phyloP scores from a whole-genome alignment of 2,329 filamentous ascomycete genomes.

The Colletotrichum spinosum region DNA sequence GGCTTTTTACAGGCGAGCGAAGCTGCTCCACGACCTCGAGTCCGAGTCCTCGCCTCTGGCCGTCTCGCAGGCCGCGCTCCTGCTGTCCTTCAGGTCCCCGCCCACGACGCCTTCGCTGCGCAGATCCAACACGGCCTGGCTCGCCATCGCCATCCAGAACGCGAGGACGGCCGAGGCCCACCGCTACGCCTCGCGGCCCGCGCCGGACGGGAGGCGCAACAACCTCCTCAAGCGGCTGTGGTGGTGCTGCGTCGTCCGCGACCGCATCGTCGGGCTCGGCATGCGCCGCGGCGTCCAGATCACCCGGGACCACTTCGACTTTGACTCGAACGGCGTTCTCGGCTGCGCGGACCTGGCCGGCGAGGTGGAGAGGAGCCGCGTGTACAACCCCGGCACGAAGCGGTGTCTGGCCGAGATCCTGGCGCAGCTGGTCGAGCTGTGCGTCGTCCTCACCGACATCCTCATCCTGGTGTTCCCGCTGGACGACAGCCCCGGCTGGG shows the following conservation, averaged over 20 bases:
- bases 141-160: conserved; percentile 61
- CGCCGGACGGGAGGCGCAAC: conserved; percentile 51
- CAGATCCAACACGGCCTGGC: conserved; percentile 60
- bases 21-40: conserved; percentile 58
- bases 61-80: conserved; percentile 54
- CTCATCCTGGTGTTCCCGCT: conserved; percentile 58
- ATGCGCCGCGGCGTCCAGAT: conserved; percentile 64
- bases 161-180: conserved; percentile 59
- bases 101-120: conserved; percentile 43
- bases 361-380: conserved; percentile 57
- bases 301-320: conserved; percentile 58
- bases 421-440: conserved; percentile 58
- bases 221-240: conserved; percentile 61
- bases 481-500: conserved; percentile 55
- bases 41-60: conserved; percentile 55
- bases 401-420: conserved; percentile 56
- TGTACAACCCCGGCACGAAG: conserved; percentile 60
- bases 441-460: conserved; percentile 59
- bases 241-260: conserved; percentile 67
- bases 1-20: conserved; percentile 52
- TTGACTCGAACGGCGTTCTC: conserved; percentile 51
- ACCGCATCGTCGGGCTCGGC: conserved; percentile 61
- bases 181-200: conserved; percentile 50
- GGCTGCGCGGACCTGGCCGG: conserved; percentile 57
- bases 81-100: conserved; percentile 57